Conservation (phyloP, 805 yeast genomes). For the Lipomyces yamadae region DNA sequence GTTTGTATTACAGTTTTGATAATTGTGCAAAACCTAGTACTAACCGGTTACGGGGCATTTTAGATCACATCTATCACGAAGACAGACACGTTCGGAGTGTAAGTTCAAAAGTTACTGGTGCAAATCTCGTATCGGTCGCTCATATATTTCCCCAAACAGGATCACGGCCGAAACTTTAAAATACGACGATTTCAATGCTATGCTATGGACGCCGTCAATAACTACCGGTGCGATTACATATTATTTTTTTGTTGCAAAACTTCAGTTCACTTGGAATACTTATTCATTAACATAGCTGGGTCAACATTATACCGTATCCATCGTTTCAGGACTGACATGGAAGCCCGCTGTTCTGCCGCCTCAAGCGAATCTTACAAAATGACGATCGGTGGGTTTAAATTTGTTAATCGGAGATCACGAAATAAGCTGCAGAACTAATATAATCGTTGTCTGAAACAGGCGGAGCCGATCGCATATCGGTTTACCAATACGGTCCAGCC, state of each 20-base stretch:
- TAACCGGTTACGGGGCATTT: neutral
- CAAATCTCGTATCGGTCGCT: too few species aligned
- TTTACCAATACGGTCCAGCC: conserved; percentile 13
- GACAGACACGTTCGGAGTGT: conserved; percentile 27
- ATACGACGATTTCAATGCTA: conserved; percentile 27
- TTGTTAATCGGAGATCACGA: neutral
- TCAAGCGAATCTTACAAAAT: conserved; percentile 18
- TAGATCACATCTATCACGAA: conserved; percentile 26
- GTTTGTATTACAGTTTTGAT: neutral
- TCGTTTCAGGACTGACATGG: conserved; percentile 26
- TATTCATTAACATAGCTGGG: neutral
- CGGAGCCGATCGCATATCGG: conserved; percentile 19
- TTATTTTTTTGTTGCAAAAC: neutral
- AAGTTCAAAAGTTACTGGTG: conserved; percentile 1
- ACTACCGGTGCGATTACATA: neutral
- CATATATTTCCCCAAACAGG: conserved; percentile 11
- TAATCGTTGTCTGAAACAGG: neutral
- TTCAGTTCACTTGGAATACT: too few species aligned
- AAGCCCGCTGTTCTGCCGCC: conserved; percentile 31
- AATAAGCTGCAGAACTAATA: too few species aligned
- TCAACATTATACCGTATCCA: conserved; percentile 28
- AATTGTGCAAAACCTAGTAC: neutral
- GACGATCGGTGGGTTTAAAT: conserved; percentile 19
- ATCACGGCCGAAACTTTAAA: conserved; percentile 26
- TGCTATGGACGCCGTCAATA: conserved; percentile 29